Base-by-base conservation (phyloP, 345 rosid species). In the Murraya koenigii region DNA sequence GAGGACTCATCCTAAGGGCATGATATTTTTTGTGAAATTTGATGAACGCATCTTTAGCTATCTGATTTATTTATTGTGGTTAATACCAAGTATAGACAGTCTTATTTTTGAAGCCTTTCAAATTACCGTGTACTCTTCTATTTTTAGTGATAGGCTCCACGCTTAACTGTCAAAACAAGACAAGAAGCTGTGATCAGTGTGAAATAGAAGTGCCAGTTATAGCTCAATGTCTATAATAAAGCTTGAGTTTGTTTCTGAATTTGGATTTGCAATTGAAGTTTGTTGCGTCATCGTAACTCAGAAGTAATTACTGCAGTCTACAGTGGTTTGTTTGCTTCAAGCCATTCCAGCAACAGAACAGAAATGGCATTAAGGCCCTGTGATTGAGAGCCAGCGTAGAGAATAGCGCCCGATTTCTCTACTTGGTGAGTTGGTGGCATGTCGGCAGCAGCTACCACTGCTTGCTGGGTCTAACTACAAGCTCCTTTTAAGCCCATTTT, bases 1-100 rank as follows among this genome's bases (percentile, higher is more conserved):
- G 41, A 65, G 74, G 78, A 59, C 33, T 54, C 49, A 7, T 26
- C 10, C 72, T 32, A 33, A 44, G 58, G 78, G 75, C 78, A 32
- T 75, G 47, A 25, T 52, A 32, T 14, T 30, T 30, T 30, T 68
- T 44, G 58, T 68, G 66, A 11, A 54, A 20, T 68, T 28, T 68
- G 74, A 26, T 20, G 73, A 58, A 59, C 36, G 0, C 25, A 11
- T 25, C 7, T 35, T 55, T 8, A 55, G 54, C 36, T 13, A 68
- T 74, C 64, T 52, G 66, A 56, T 75, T 75, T 52, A n/a, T 60
- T n/a, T 71, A 58, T 61, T 28, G 66, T 59, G 15, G 55, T 26
- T 52, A 11, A 52, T 52, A 62, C 61, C 66, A 23, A 82, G 69
- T 32, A 71, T 26, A 52, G 66, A 38, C 25, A 0, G 17, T 15